Conservation (phyloP, 2,329 filamentous ascomycete genomes). For the Apiospora phragmitis region DNA sequence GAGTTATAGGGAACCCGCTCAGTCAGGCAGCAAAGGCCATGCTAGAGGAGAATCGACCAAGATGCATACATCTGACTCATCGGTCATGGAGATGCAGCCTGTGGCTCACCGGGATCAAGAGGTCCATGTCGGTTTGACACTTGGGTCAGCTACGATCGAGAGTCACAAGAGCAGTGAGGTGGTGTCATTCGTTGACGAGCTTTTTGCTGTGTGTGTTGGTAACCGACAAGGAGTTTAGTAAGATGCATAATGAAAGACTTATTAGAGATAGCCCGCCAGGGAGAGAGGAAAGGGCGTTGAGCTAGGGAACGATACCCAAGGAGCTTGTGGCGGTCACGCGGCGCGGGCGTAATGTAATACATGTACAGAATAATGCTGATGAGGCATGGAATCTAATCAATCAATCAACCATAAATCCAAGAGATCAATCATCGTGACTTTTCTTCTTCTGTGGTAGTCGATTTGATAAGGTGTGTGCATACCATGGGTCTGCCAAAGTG, state of each 20-base stretch:
- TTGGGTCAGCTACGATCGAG: conserved; percentile 33
- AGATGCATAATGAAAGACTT: background rate
- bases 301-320: background rate
- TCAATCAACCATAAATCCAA: background rate
- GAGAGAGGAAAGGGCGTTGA: background rate
- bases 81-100: conserved; percentile 28
- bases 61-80: conserved; percentile 15
- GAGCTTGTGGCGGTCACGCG: background rate
- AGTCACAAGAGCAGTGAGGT: conserved; percentile 36
- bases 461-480: background rate
- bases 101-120: conserved; percentile 21
- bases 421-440: background rate
- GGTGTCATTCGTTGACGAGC: conserved; percentile 31
- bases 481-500: background rate
- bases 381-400: background rate
- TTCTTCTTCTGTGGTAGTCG: background rate
- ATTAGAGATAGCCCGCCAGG: conserved; percentile 1
- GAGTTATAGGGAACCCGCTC: conserved; percentile 26
- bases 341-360: background rate
- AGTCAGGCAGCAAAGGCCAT: conserved; percentile 13
- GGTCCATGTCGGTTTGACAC: conserved; percentile 23
- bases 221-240: conserved; percentile 15
- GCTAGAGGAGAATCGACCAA: conserved; percentile 8
- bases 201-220: conserved; percentile 29
- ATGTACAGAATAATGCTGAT: background rate